Base-by-base conservation (phyloP, 2,329 filamentous ascomycete species). In the Magnaporthiopsis incrustans region DNA sequence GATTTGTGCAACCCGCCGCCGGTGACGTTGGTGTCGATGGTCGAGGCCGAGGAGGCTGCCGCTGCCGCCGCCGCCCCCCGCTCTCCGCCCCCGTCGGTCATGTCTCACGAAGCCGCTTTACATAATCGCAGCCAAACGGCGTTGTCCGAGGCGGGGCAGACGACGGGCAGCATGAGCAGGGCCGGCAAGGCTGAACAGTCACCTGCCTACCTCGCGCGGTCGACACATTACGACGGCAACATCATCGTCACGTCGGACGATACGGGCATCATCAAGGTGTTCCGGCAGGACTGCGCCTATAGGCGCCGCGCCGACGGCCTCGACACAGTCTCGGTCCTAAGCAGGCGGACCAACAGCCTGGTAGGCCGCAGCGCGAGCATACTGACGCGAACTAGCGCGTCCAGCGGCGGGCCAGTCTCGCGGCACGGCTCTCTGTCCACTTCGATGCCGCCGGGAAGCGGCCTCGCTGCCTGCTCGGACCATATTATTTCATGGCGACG, bases 1-100 rank as follows among this genome's bases (percentile, higher is more conserved):
- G 93, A 97, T 70, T 82, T 98, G 1, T 98, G 95, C 80, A 98
- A 98, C 70, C 95, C 95, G 6, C 95, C 94, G 0, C 92, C 94
- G 0, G 87, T 98, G 22, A 93, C 87, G 8, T 80, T 98, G 25
- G 81, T 93, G 66, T 92, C 89, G 68, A 83, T 88, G 32, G 86
- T 89, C 26, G 91, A 95, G 70, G 77, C 60, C 71, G 78, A 25
- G 33, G 62, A 33, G 15, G 62, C 62, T 2, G 61, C 50, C 15
- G 61, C 26, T 10, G 60, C 50, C 10, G 38, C 61, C 11, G 7
- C 32, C 7, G 32, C 32, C 7, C 7, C 32, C 8, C 56, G 44
- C 12, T 57, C 61, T 25, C 69, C 65, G 38, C 50, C 26, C 14
- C 60, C 60, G 6, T 50, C 44, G n/a, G 18, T 50, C 8, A 32